Evolutionary conservation across 2,329 filamentous ascomycete species (phyloP), one percentile per base, ranked within the genome.

Genomic region (Cadophora gregata): DNA sequence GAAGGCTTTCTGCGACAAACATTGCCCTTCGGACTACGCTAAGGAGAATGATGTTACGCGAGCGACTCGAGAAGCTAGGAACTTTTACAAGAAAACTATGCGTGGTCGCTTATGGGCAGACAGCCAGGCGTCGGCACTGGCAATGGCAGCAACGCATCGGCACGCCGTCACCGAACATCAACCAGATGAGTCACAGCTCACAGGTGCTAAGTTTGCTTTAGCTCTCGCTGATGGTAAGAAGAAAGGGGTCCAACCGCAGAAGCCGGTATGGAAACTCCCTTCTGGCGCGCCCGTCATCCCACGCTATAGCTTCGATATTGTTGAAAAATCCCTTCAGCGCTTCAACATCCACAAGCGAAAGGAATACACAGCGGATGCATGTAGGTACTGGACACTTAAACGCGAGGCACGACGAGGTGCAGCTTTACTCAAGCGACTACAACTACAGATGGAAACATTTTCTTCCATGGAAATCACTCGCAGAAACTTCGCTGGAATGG

Each of bases 301-400:
- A 0, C 90, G 94, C 71, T 89, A 92, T 2, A 91, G 98, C 3
- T 93, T 93, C 69, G 91, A 95, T 71, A 89, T 90, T 31, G 93
- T 99, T 25, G 92, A 97, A 73, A 87, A 88, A 53, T 92, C 94
- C 0, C 84, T 99, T 38, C 87, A 90, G 69, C 89, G 93, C 58
- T 98, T 98, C 77, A 87, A 88, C n/a, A 84, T 92, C 42, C 88
- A 91, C 33, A 96, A 96, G 77, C 88, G 93, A 62, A 97, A 96
- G 76, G 94, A 97, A 68, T 99, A 93, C 77, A 90, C 96, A 2
- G 90, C 93, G 65, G 95, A 97, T 78, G 92, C 92, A 1, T 98
- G 95, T 81, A 93, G 93, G 73, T 99, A 98, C 80, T 99, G 96
- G 96, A 98, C 96, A 0, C 80, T 99, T 70, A 99, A 99, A 81